Base-by-base conservation (phyloP, 768 basidiomycete species). In the Suillus subalutaceus region DNA sequence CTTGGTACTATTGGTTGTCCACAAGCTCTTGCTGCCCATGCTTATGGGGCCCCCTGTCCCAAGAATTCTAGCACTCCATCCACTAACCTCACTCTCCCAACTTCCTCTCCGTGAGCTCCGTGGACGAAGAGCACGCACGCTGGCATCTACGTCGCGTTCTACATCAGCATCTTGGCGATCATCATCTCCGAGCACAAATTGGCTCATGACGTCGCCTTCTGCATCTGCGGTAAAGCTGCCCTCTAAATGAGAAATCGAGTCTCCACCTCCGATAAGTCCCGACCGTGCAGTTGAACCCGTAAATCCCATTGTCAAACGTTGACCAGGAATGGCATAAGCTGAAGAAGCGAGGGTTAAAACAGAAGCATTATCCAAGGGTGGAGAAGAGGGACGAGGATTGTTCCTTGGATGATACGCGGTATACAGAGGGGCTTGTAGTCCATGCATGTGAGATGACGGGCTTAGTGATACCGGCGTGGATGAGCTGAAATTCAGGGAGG, bases 331-430 rank as follows among this genome's bases (percentile, higher is more conserved):
- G 1, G 88, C 96, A 76, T 93, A 97, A 4, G 93, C 95, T 4
- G 94, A 96, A 32, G 94, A 96, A 15, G 97, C 97, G 13, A 99
- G 86, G 0, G 97, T 99, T 56, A 98, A 83, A 63, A 96, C 81
- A 2, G 93, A 96, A 2, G 97, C 97, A 73, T 99, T 96, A 73
- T 96, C 95, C 55, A 88, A 82, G 1, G 97, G 96, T 26, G 94
- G 91, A 7, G 93, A 93, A 18, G 91, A 91, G 30, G 97, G 97
- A 30, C 93, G 88, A 1, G 97, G 97, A 73, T 99, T 99, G 77
- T 97, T 94, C 56, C 95, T 88, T 12, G 97, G 96, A 79, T 98
- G 95, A 63, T 94, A 94, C n/a, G 86, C 81, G 0, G 95, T 94
- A 75, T 97, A 94, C 43, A 91, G 84, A 0, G 96, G 97, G 10